Conservation (phyloP, 2,329 filamentous ascomycete species). For the Trichoderma lentiforme region DNA sequence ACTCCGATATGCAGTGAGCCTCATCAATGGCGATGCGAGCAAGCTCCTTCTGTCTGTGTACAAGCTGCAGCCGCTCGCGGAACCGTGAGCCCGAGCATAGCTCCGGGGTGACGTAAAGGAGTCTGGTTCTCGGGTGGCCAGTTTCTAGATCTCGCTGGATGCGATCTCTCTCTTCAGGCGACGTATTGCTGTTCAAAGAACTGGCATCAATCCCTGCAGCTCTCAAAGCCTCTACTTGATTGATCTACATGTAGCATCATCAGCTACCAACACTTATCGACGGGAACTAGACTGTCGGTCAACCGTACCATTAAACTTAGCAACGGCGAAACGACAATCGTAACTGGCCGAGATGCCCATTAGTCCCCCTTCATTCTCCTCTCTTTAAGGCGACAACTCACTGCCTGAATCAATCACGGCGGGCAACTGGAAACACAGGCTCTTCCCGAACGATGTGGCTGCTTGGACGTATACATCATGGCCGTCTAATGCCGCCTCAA, state of each 20-base stretch:
- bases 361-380: not conserved
- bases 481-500: constrained; percentile 73
- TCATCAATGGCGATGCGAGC: constrained; percentile 87
- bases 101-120: constrained; percentile 93
- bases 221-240: constrained; percentile 81
- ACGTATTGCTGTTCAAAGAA: constrained; percentile 82
- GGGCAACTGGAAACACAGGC: constrained; percentile 86
- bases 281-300: not conserved
- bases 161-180: constrained; percentile 57
- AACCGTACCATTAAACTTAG: constrained; percentile 75
- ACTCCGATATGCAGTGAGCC: constrained; percentile 96
- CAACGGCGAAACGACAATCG: constrained; percentile 84
- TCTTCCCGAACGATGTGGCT: constrained; percentile 87
- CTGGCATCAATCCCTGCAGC: constrained; percentile 74
- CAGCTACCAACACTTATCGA: not conserved
- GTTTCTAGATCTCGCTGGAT: constrained; percentile 82
- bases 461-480: constrained; percentile 94
- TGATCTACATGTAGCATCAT: constrained; percentile 57
- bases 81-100: constrained; percentile 76
- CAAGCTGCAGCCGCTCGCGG: constrained; percentile 66
- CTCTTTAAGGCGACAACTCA: constrained; percentile 43
- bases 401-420: constrained; percentile 84
- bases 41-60: constrained; percentile 80
- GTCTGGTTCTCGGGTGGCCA: constrained; percentile 76
- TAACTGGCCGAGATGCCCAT: constrained; percentile 54